Evolutionary conservation across 305 asterid genomes (phyloP).

Genomic region (Ajuga reptans): DNA sequence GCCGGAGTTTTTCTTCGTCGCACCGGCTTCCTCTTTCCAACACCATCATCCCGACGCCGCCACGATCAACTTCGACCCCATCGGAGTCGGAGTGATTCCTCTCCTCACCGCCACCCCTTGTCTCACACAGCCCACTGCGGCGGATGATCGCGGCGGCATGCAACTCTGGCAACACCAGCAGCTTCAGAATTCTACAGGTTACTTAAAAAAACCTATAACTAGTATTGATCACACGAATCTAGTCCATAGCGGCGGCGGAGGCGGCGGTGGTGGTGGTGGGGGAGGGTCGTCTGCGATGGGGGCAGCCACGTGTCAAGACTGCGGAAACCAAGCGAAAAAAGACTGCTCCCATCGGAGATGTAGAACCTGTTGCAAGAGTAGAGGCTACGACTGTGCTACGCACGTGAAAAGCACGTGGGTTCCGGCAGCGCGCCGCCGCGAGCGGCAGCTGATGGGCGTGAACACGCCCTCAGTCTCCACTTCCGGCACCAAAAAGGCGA

Average conservation of each 20-base stretch:
- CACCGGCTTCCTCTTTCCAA: conserved; percentile 53
- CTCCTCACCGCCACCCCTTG: conserved; percentile 42
- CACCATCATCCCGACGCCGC: conserved; percentile 29
- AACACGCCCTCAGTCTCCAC: conserved; percentile 45
- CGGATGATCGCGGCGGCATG: conserved; percentile 25
- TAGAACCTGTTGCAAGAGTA: conserved; percentile 64
- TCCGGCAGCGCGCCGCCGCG: conserved; percentile 74
- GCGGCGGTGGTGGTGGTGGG: background rate
- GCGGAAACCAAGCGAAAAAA: conserved; percentile 76
- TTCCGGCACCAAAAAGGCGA: conserved; percentile 56
- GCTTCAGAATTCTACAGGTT: background rate
- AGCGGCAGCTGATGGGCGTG: conserved; percentile 37
- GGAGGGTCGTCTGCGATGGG: conserved; percentile 22
- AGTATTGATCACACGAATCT: conserved; percentile 24
- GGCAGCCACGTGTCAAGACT: conserved; percentile 52
- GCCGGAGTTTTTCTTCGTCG: conserved; percentile 63
- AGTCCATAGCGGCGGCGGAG: conserved; percentile 1
- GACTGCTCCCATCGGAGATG: conserved; percentile 57
- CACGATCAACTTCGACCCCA: conserved; percentile 48
- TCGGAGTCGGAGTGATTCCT: conserved; percentile 53
- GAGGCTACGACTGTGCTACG: conserved; percentile 58
- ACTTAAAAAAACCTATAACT: conserved; percentile 22
- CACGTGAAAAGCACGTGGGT: conserved; percentile 83
- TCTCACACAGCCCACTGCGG: conserved; percentile 9
- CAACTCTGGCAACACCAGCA: conserved; percentile 48